Evolutionary conservation across 441 rosid species (phyloP).

Genomic region (Macaranga tanarius): DNA sequence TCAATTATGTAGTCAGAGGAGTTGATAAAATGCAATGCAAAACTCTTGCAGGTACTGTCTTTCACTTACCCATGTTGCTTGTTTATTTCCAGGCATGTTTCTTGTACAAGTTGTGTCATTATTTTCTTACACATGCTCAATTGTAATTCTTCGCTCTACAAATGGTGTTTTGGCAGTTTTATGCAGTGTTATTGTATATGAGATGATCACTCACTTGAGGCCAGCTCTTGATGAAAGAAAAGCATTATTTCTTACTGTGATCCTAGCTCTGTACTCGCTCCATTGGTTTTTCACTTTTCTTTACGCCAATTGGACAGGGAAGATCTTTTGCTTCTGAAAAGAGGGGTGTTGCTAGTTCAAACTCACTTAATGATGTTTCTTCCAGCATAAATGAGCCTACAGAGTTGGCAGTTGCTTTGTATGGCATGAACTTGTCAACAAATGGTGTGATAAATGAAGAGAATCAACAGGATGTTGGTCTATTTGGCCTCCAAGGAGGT

Average conservation of each 20-base stretch:
- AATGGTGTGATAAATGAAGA: conserved; percentile 29
- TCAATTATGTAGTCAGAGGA: conserved; percentile 4
- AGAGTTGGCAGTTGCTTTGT: conserved; percentile 55
- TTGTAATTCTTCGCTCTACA: conserved; percentile 55
- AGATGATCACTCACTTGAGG: conserved; percentile 58
- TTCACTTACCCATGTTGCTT: conserved; percentile 74
- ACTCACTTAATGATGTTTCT: conserved; percentile 42
- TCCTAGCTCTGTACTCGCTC: conserved; percentile 74
- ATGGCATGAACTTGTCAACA: conserved; percentile 59
- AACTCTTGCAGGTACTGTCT: conserved; percentile 75
- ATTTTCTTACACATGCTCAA: conserved; percentile 57
- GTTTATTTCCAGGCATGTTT: conserved; percentile 64
- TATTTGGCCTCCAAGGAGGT: conserved; percentile 41
- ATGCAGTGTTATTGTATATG: conserved; percentile 69
- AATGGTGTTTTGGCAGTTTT: conserved; percentile 67
- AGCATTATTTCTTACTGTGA: conserved; percentile 52
- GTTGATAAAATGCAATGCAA: conserved; percentile 23
- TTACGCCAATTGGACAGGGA: conserved; percentile 58
- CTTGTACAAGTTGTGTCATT: conserved; percentile 32
- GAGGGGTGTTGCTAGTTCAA: conserved; percentile 36
- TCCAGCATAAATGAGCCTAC: conserved; percentile 38
- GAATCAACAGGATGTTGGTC: conserved; percentile 28
- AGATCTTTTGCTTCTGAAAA: conserved; percentile 47
- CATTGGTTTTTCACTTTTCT: conserved; percentile 96
- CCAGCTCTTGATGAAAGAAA: conserved; percentile 57